phyloP scores from a whole-genome alignment of 495 filamentous ascomycete species.

The Staphylotrichum longicolle region DNA sequence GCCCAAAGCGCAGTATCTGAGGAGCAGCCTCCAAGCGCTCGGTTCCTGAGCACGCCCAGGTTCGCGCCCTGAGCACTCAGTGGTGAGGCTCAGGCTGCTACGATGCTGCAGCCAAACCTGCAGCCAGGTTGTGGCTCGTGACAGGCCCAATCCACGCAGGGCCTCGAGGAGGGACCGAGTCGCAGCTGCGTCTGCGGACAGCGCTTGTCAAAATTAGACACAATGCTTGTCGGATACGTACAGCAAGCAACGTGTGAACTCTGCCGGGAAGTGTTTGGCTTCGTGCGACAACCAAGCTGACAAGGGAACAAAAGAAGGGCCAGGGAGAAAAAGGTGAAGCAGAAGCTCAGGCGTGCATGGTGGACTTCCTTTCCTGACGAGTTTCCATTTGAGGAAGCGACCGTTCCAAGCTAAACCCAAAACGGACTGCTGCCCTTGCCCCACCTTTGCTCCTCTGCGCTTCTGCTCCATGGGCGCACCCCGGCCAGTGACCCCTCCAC shows the following conservation, averaged over 20 bases:
- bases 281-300: not conserved
- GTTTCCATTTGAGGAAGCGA: not conserved
- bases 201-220: conserved; percentile 1
- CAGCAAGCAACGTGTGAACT: conserved; percentile 3
- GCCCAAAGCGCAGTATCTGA: not conserved
- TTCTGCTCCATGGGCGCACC: no score
- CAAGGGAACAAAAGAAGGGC: no score
- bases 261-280: not conserved
- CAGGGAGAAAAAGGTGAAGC: not conserved
- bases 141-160: no score
- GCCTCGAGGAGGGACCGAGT: no score
- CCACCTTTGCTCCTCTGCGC: no score
- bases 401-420: not conserved
- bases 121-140: no score
- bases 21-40: not conserved
- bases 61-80: no score
- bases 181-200: no score
- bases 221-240: not conserved
- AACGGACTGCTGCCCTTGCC: no score
- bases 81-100: no score
- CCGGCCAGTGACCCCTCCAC: conserved; percentile 9
- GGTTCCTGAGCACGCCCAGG: no score
- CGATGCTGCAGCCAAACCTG: no score
- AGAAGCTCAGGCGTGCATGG: not conserved
- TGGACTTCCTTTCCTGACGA: not conserved